Evolutionary conservation across 495 filamentous ascomycete species (phyloP).

Genomic region (Corynascus novoguineensis): DNA sequence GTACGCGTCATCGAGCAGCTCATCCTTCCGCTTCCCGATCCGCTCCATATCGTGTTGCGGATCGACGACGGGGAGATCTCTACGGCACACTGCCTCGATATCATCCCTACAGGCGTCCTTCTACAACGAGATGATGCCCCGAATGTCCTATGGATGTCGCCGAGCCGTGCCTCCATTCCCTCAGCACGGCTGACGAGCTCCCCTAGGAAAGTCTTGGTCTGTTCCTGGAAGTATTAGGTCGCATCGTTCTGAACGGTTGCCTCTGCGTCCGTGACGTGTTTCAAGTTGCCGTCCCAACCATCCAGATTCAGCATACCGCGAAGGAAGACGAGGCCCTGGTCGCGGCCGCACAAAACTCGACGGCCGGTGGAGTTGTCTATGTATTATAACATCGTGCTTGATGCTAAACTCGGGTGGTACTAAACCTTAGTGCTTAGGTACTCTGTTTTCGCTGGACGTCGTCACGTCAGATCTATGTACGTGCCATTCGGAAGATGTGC

Average conservation of each 20-base stretch:
- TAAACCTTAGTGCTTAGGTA: too few relatives aligned
- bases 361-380: too few relatives aligned
- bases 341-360: too few relatives aligned
- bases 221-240: constrained; percentile 8
- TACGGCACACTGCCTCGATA: constrained; percentile 15
- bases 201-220: constrained; percentile 9
- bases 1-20: constrained; percentile 38
- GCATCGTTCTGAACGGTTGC: constrained; percentile 15
- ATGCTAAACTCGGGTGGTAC: too few relatives aligned
- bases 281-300: constrained; percentile 27
- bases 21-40: constrained; percentile 40
- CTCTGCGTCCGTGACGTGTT: constrained; percentile 23
- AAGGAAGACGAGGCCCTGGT: constrained; percentile 22
- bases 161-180: neutral
- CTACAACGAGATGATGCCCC: neutral
- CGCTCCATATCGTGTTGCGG: constrained; percentile 32
- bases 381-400: too few relatives aligned
- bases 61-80: constrained; percentile 19
- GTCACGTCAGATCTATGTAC: too few relatives aligned
- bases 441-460: too few relatives aligned
- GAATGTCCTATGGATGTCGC: neutral
- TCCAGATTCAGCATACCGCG: constrained; percentile 17
- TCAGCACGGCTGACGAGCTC: constrained; percentile 9
- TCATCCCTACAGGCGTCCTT: constrained; percentile 4
- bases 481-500: too few relatives aligned